Conservation (phyloP, 768 basidiomycete genomes). For the Amyloporia xantha region DNA sequence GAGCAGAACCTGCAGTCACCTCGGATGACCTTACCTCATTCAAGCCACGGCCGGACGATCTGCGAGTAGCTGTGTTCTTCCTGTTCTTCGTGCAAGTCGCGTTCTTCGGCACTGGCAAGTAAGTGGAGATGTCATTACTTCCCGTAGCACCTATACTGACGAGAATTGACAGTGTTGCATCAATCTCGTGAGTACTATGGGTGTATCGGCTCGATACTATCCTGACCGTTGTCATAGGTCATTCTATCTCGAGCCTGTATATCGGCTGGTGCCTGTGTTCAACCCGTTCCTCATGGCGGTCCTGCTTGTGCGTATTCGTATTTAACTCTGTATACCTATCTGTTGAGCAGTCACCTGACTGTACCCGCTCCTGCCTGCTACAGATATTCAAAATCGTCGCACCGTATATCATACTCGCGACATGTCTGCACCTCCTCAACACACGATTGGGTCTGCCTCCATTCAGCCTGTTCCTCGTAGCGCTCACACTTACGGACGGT, state of each 20-base stretch:
- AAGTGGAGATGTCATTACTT: too few relatives aligned
- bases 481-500: conserved; percentile 70
- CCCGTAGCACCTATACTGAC: background rate
- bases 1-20: background rate
- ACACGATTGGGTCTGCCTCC: conserved; percentile 62
- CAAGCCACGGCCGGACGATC: conserved; percentile 40
- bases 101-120: conserved; percentile 75
- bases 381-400: conserved; percentile 79
- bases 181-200: conserved; percentile 73
- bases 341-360: background rate
- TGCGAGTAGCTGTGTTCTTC: conserved; percentile 75
- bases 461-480: conserved; percentile 75
- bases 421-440: conserved; percentile 63
- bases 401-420: conserved; percentile 73
- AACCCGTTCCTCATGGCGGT: conserved; percentile 79
- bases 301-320: conserved; percentile 63
- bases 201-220: too few relatives aligned
- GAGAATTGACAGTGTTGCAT: conserved; percentile 51
- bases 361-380: background rate
- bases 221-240: conserved; percentile 34
- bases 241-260: conserved; percentile 85
- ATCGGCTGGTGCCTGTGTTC: conserved; percentile 80
- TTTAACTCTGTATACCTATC: too few relatives aligned
- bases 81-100: conserved; percentile 83
- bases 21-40: conserved; percentile 9